phyloP scores from a whole-genome alignment of 2,329 filamentous ascomycete species.

The Sclerotiophoma versabilis region DNA sequence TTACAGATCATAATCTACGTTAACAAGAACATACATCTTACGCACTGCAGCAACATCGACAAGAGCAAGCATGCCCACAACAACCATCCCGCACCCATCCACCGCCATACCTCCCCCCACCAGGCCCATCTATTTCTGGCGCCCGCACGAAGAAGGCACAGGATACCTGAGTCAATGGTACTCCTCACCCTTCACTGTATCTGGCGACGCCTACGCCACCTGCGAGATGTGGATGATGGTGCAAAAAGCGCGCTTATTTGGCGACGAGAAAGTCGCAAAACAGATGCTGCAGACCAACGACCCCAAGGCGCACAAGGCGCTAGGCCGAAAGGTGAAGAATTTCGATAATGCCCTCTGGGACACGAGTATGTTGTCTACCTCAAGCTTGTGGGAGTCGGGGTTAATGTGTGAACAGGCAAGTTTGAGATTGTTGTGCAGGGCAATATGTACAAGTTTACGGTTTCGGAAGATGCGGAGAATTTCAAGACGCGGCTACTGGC shows the following conservation, averaged over 20 bases:
- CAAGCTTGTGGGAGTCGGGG: neutral
- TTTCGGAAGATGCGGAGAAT: slow-evolving; percentile 48
- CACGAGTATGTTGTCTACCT: slow-evolving; percentile 27
- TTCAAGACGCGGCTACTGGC: slow-evolving; percentile 60
- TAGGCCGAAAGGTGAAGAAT: slow-evolving; percentile 63
- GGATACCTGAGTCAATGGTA: slow-evolving; percentile 73
- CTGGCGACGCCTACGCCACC: slow-evolving; percentile 44
- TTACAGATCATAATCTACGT: too few relatives aligned
- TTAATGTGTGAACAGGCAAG: slow-evolving; percentile 49
- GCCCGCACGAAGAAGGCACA: slow-evolving; percentile 34
- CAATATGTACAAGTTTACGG: slow-evolving; percentile 67
- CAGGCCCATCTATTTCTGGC: slow-evolving; percentile 39
- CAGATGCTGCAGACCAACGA: slow-evolving; percentile 58
- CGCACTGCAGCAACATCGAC: neutral
- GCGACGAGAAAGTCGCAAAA: slow-evolving; percentile 52
- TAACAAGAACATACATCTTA: too few relatives aligned
- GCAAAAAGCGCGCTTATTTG: slow-evolving; percentile 53
- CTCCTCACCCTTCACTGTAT: slow-evolving; percentile 54
- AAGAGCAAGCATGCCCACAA: neutral
- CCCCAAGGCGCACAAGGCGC: slow-evolving; percentile 59
- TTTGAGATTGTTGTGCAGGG: slow-evolving; percentile 64
- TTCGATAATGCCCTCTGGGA: slow-evolving; percentile 64
- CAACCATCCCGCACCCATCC: neutral
- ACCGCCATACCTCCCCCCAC: neutral
- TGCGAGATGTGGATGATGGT: slow-evolving; percentile 60